Evolutionary conservation across 306 rosid genomes (phyloP).

Genomic region (Quercus mongolica): DNA sequence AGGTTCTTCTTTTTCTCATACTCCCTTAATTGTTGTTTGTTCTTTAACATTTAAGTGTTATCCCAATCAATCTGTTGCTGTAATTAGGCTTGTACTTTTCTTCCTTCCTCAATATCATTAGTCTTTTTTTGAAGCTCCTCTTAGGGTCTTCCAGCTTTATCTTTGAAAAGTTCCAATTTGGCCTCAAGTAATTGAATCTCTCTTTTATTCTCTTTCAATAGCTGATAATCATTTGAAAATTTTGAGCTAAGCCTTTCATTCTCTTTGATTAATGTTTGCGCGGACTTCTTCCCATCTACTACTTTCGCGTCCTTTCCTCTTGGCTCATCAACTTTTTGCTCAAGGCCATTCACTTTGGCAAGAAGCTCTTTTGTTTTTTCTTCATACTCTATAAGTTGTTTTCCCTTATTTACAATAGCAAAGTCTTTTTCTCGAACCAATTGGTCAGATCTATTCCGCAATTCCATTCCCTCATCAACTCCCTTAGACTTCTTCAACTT

Average conservation of each 20-base stretch:
- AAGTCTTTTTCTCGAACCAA: too few species aligned
- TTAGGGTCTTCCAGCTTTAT: slow-evolving; percentile 16
- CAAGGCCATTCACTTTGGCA: too few species aligned
- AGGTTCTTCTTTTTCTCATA: slow-evolving; percentile 31
- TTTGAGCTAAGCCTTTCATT: slow-evolving; percentile 23
- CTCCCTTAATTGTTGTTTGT: slow-evolving; percentile 21
- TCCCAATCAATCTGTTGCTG: slow-evolving; percentile 5
- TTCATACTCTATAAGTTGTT: too few species aligned
- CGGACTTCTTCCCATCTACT: slow-evolving; percentile 10
- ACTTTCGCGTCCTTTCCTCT: neutral
- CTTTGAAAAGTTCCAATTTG: slow-evolving; percentile 39
- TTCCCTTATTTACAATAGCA: too few species aligned
- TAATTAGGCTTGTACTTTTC: slow-evolving; percentile 20
- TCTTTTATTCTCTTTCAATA: slow-evolving; percentile 30
- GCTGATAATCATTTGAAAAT: slow-evolving; percentile 17
- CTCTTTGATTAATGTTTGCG: slow-evolving; percentile 25
- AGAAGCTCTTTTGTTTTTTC: neutral
- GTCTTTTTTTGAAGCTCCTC: slow-evolving; percentile 23
- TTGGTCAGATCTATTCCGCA: too few species aligned
- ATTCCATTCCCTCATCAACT: too few species aligned
- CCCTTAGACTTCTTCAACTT: too few species aligned
- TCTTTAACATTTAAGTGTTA: slow-evolving; percentile 26
- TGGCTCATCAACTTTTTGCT: too few species aligned
- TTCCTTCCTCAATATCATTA: slow-evolving; percentile 40
- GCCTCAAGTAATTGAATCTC: slow-evolving; percentile 36